Evolutionary conservation across 495 filamentous ascomycete species (phyloP), one percentile per base, ranked within the genome.

Genomic region (Penicillium chermesinum): DNA sequence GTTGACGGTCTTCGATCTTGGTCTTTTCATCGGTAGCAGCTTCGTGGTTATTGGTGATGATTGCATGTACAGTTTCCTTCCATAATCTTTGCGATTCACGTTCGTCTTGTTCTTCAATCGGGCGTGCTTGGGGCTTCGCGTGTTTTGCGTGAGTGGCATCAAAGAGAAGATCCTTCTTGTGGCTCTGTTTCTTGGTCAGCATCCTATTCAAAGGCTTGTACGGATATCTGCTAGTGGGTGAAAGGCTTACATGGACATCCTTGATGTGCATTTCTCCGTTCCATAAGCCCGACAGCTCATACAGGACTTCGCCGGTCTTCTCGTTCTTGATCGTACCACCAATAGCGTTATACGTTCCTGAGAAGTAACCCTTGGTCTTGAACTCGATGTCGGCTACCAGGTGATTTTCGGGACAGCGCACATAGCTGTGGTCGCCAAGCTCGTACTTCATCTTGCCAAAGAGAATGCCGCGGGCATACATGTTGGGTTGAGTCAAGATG

Each of bases 381-480:
- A 99, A 99, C 53, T 99, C 93, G 48, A 99, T 83, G 62, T 97
- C 93, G 50, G 90, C 90, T n/a, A 81, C 75, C 12, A 97, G 72
- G 35, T 86, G 82, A 19, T 86, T 72, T 64, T 97, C 94, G 1
- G 93, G 87, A 65, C 91, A 99, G 49, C 82, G 79, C n/a, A 97
- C 87, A 55, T 85, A 88, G 68, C 90, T 94, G 71, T 96, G 91
- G 64, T 99, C 93, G 32, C 93, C 93, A 15, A 99, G 79, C 70
- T 99, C 93, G 68, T 97, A 99, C 67, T 96, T 96, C 93, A 99
- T 97, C 68, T 96, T 97, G 16, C 93, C 93, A 59, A 99, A 96
- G 10, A 99, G 73, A 46, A 99, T 97, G 18, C 93, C 93, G 46
- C 93, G 81, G 30, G 91, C 94, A 66, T 99, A 99, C 91, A 99